Evolutionary conservation across 176 grass and related monocot species (phyloP).

Genomic region (Canna indica): DNA sequence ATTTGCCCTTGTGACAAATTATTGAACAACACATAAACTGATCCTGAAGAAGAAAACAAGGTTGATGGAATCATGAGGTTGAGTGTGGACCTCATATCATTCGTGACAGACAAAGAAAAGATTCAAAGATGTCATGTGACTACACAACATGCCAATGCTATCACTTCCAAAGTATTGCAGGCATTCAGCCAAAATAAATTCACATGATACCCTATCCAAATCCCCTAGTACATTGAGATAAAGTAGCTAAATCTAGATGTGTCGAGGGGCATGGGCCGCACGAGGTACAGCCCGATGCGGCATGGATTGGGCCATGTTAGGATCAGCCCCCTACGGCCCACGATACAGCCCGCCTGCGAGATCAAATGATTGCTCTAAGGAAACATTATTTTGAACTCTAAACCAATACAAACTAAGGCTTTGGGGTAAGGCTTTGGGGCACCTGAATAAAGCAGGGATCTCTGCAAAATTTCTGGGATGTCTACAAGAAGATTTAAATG

Average conservation of each 20-base stretch:
- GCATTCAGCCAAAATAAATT: not conserved
- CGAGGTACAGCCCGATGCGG: too few species aligned
- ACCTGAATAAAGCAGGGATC: too few species aligned
- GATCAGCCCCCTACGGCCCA: too few species aligned
- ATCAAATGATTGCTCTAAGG: too few species aligned
- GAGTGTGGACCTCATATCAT: not conserved
- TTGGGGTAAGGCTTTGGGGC: too few species aligned
- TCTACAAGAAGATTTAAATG: too few species aligned
- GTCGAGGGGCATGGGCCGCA: too few species aligned
- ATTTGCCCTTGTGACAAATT: too few species aligned
- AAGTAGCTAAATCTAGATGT: too few species aligned
- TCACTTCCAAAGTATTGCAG: not conserved
- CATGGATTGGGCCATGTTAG: too few species aligned
- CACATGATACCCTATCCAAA: not conserved
- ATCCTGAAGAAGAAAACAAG: not conserved
- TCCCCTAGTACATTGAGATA: not conserved
- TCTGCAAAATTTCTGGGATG: not conserved
- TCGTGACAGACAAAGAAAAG: not conserved
- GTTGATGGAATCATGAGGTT: not conserved
- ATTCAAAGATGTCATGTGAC: not conserved
- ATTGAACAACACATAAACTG: not conserved
- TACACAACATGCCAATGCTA: not conserved
- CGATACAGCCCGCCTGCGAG: too few species aligned
- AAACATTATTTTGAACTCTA: not conserved
- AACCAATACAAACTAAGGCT: not conserved